phyloP scores from a whole-genome alignment of 768 basidiomycete species.

The Wakefieldia striispora region DNA sequence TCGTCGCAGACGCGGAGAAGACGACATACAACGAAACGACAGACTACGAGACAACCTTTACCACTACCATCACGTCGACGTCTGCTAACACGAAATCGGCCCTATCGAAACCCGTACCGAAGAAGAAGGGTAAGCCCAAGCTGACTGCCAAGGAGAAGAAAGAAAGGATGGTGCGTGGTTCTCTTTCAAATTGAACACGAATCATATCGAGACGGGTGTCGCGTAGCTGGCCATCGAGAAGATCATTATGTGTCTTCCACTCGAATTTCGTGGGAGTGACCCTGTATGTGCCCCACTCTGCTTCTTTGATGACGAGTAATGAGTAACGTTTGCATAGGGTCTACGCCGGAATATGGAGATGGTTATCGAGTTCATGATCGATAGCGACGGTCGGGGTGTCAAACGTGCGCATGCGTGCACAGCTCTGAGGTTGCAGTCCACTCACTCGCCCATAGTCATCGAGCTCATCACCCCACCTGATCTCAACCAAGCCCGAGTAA shows the following conservation, averaged over 20 bases:
- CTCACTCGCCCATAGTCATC: conserved; percentile 48
- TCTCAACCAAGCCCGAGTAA: conserved; percentile 85
- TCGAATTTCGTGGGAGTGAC: conserved; percentile 90
- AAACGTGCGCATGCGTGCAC: conserved; percentile 47
- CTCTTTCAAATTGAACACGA: neutral
- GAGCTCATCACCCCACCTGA: conserved; percentile 79
- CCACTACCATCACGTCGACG: conserved; percentile 23
- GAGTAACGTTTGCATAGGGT: conserved; percentile 40
- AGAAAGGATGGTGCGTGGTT: conserved; percentile 60
- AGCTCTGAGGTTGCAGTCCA: neutral
- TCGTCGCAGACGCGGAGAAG: conserved; percentile 29
- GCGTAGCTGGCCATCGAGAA: conserved; percentile 61
- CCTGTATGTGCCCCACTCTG: conserved; percentile 51
- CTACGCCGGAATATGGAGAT: conserved; percentile 76
- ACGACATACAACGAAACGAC: conserved; percentile 29
- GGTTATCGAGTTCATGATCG: conserved; percentile 75
- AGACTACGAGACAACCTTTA: conserved; percentile 36
- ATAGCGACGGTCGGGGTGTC: conserved; percentile 55
- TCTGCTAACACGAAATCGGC: conserved; percentile 39
- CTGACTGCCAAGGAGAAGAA: conserved; percentile 80
- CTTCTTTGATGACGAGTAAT: neutral
- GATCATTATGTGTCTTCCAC: conserved; percentile 71
- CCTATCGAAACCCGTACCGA: conserved; percentile 40
- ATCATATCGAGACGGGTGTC: neutral
- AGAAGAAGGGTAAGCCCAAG: conserved; percentile 62